Evolutionary conservation across 441 rosid genomes (phyloP).

Genomic region (Melastoma candidum): DNA sequence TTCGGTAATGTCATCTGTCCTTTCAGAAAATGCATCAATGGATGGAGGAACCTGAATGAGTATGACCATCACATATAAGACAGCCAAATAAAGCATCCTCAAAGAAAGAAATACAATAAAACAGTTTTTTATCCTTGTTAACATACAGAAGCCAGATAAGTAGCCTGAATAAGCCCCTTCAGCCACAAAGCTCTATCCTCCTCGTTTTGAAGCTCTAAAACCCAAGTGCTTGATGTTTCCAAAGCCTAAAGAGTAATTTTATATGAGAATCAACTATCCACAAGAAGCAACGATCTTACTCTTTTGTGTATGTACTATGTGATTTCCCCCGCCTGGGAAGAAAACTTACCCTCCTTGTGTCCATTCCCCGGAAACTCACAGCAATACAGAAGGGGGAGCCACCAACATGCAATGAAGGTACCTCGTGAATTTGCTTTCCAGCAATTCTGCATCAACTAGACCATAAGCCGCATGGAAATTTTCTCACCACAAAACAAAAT

Average conservation of each 20-base stretch:
- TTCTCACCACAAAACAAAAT: too few species aligned
- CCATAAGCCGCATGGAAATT: not conserved
- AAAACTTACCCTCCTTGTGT: conserved; percentile 58
- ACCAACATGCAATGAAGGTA: conserved; percentile 69
- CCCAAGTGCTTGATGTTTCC: conserved; percentile 93
- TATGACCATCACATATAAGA: not conserved
- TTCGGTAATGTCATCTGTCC: not conserved
- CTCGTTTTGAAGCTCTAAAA: conserved; percentile 66
- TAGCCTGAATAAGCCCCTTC: conserved; percentile 81
- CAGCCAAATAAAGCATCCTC: not conserved
- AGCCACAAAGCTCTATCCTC: conserved; percentile 80
- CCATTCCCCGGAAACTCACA: conserved; percentile 71
- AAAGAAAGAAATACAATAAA: not conserved
- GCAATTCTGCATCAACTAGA: conserved; percentile 67
- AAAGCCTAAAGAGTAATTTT: conserved; percentile 48
- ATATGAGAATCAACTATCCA: conserved; percentile 4
- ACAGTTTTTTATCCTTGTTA: not conserved
- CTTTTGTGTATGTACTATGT: too few species aligned
- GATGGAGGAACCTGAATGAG: conserved; percentile 9
- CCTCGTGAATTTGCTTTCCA: conserved; percentile 85
- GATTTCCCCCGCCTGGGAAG: not conserved
- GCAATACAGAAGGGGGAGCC: conserved; percentile 89
- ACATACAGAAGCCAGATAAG: conserved; percentile 93
- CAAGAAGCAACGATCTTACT: not conserved
- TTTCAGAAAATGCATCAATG: conserved; percentile 6